Base-by-base conservation (phyloP, 2,329 filamentous ascomycete species). In the Fusarium begoniae region DNA sequence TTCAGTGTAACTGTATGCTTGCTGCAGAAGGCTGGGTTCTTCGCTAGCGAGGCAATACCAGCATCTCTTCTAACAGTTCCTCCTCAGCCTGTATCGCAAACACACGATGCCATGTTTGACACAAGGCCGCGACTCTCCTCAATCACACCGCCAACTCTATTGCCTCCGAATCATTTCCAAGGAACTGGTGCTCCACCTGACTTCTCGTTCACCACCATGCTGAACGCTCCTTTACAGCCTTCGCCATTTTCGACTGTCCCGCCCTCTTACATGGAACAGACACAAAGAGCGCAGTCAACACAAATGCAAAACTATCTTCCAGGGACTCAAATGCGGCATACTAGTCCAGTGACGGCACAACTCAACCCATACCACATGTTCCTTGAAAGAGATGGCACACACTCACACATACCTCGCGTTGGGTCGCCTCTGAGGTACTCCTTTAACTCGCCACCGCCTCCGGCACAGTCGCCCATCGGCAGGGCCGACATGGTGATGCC, bases 1-100 rank as follows among this genome's bases (percentile, higher is more conserved):
- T 83, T 83, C 41, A 76, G 68, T 30, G 60, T 83, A 22, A 68
- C 79, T 4, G 73, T 80, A 9, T 82, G 76, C 51, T 76, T 82
- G 57, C 74, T 84, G 3, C 74, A 79, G 40, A 81, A 78, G 57
- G 72, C 77, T 18, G 79, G 80, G 14, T 81, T 84, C 40, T 35
- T 24, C 10, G 67, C 81, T 43, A 69, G 70, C 37, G 72, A 79
- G 8, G 60, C 70, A 28, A 65, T 69, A 41, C 62, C 67, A 3
- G 50, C 13, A 26, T 48, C 62, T 14, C 45, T 66, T n/a, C 44
- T 66, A 22, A 47, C 43, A 30, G 14, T 24, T 38, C 10, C 14
- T 6, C 13, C 51, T 35, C 55, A 45, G 47, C 28, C 38, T 30
- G 56, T 32, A n/a, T 20, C 44, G 20, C n/a, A 58, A 11, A 47